These are phyloP conservation scores for Phytophthora ohioensis DNA, from an alignment of 352 stramenopile genomes.

Conservation along the genomic window DNA sequence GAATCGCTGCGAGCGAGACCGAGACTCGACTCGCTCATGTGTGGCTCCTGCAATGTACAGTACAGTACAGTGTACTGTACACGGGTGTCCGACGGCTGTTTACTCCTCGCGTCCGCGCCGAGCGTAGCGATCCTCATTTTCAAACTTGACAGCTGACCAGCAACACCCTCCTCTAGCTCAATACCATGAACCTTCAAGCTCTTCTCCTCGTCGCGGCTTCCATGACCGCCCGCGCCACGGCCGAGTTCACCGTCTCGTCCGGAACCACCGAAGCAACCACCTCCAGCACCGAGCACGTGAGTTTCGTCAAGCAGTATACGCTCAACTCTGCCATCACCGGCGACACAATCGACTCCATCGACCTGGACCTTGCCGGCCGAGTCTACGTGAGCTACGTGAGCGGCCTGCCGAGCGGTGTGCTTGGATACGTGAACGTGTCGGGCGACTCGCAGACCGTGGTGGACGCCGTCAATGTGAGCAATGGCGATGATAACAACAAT, in stretches of 20 bases:
- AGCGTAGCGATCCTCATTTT: constrained; percentile 18
- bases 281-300: constrained; percentile 31
- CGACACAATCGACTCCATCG: constrained; percentile 39
- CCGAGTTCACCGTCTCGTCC: constrained; percentile 39
- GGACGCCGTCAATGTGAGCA: constrained; percentile 35
- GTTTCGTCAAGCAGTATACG: constrained; percentile 46
- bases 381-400: constrained; percentile 43
- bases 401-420: constrained; percentile 31
- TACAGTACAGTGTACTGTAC: neutral
- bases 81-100: constrained; percentile 12
- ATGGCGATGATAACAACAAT: constrained; percentile 32
- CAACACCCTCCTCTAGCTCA: constrained; percentile 9
- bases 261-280: constrained; percentile 25
- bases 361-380: constrained; percentile 34
- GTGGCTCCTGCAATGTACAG: constrained; percentile 2
- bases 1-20: neutral
- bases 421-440: constrained; percentile 51
- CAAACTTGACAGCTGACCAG: constrained; percentile 17
- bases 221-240: constrained; percentile 11
- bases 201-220: constrained; percentile 24
- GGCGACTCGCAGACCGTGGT: constrained; percentile 38
- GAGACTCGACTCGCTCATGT: neutral
- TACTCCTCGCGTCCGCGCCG: neutral
- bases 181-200: constrained; percentile 25
- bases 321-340: constrained; percentile 18